Conservation (phyloP, 139 green algal species). For the Chlorella sp. region DNA sequence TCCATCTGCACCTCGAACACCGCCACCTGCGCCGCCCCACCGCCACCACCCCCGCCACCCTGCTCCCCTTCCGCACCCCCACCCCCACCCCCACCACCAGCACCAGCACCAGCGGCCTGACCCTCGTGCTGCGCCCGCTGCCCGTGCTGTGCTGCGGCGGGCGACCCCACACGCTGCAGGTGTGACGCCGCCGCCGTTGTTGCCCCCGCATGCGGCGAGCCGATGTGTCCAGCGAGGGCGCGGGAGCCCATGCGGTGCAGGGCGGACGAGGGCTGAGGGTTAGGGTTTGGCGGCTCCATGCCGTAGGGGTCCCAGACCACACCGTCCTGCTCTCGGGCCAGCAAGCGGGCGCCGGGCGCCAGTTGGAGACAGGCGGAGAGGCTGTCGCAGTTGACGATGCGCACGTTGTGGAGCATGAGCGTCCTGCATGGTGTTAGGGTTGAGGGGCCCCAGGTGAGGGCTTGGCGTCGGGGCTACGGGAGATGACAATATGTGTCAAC, state of each 20-base stretch:
- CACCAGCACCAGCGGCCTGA: not conserved
- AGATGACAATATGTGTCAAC: too few species aligned
- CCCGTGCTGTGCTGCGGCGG: too few species aligned
- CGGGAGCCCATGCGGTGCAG: not conserved
- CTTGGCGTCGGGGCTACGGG: too few species aligned
- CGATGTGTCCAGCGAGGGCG: not conserved
- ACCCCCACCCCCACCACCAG: not conserved
- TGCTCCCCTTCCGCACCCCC: not conserved
- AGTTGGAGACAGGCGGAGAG: conserved; percentile 65
- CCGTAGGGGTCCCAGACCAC: conserved; percentile 22
- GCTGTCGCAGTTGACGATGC: conserved; percentile 57
- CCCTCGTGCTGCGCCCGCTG: too few species aligned
- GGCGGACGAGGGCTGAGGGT: too few species aligned
- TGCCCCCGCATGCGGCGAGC: not conserved
- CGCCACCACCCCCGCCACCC: not conserved
- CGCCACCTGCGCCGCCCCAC: not conserved
- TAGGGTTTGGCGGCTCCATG: too few species aligned
- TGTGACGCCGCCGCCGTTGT: too few species aligned
- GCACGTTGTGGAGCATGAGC: conserved; percentile 76
- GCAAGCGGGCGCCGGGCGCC: conserved; percentile 41
- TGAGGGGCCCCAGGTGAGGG: too few species aligned
- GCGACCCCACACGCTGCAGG: too few species aligned
- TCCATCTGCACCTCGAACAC: not conserved
- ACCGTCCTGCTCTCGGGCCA: conserved; percentile 35
- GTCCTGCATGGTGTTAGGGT: too few species aligned